A percentile compares a stretch with the other conserved stretches of the same genome.
Evolutionary conservation across 1,284 basidiomycete species (phyloP).

Genomic region (Schizophyllum amplum): DNA sequence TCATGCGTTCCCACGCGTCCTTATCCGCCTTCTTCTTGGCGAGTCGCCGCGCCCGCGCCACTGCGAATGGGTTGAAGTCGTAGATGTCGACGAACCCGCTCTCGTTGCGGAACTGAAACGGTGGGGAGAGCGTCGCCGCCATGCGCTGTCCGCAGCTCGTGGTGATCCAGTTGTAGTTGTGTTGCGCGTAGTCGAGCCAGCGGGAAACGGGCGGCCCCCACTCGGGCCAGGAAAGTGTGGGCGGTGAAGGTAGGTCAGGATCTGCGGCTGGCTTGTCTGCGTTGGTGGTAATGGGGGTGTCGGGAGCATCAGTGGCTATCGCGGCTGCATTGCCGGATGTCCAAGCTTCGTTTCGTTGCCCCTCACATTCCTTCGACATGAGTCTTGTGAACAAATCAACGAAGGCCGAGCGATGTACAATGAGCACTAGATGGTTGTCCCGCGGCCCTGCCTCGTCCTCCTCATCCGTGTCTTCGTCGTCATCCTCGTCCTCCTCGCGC

Average conservation of each 20-base stretch:
- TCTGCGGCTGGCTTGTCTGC: too few species aligned
- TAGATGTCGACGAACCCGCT: constrained; percentile 16
- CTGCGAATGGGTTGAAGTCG: constrained; percentile 32
- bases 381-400: not conserved
- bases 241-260: constrained; percentile 1
- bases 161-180: constrained; percentile 39
- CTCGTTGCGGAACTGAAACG: constrained; percentile 1
- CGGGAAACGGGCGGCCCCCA: constrained; percentile 37
- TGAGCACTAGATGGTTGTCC: not conserved
- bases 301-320: too few species aligned
- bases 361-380: not conserved
- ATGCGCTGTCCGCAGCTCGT: constrained; percentile 38
- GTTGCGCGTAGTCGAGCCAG: constrained; percentile 31
- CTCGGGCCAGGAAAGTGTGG: constrained; percentile 25
- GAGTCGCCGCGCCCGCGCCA: constrained; percentile 14
- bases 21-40: not conserved
- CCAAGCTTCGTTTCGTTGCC: constrained; percentile 22
- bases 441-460: too few species aligned
- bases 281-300: constrained; percentile 1
- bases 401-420: not conserved
- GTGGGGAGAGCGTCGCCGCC: constrained; percentile 12
- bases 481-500: not conserved
- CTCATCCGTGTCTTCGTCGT: not conserved
- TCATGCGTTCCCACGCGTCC: constrained; percentile 1
- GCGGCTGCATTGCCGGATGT: constrained; percentile 4